These are phyloP conservation scores for Paramecium bursaria DNA, from an alignment of 73 alveolate genomes.

Conservation along the genomic window DNA sequence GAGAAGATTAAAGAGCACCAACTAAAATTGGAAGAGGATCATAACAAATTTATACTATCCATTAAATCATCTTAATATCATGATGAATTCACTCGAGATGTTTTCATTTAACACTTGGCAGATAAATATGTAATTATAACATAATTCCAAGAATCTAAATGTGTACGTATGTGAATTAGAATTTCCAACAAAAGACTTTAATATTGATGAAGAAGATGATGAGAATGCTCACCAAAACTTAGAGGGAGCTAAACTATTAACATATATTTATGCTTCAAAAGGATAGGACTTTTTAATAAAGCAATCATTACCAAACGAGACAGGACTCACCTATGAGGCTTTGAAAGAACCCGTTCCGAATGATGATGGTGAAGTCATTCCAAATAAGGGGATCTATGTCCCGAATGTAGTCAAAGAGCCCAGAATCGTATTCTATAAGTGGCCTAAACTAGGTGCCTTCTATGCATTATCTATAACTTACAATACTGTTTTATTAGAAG, in stretches of 20 bases:
- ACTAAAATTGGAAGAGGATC: conserved; percentile 50
- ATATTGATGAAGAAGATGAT: conserved; percentile 83
- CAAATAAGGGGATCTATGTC: conserved; percentile 73
- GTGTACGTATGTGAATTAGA: conserved; percentile 82
- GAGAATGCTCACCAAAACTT: conserved; percentile 92
- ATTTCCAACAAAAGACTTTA: conserved; percentile 54
- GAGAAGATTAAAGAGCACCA: conserved; percentile 58
- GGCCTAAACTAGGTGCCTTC: conserved; percentile 94
- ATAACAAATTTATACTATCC: conserved; percentile 41
- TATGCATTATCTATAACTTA: conserved; percentile 88
- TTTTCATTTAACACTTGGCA: conserved; percentile 18
- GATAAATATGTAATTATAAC: neutral
- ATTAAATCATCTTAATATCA: conserved; percentile 66
- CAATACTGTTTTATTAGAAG: conserved; percentile 83
- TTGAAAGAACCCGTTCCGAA: conserved; percentile 76
- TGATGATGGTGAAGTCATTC: conserved; percentile 72
- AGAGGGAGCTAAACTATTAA: conserved; percentile 79
- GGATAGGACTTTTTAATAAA: conserved; percentile 79
- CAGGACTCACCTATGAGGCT: conserved; percentile 89
- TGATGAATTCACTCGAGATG: conserved; percentile 65
- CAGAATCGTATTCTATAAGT: conserved; percentile 87
- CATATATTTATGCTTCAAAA: conserved; percentile 80
- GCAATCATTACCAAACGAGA: conserved; percentile 68
- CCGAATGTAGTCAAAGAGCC: conserved; percentile 92
- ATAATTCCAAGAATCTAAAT: conserved; percentile 75